phyloP scores from a whole-genome alignment of 2,329 filamentous ascomycete genomes.

The Tolypocladium paradoxum region DNA sequence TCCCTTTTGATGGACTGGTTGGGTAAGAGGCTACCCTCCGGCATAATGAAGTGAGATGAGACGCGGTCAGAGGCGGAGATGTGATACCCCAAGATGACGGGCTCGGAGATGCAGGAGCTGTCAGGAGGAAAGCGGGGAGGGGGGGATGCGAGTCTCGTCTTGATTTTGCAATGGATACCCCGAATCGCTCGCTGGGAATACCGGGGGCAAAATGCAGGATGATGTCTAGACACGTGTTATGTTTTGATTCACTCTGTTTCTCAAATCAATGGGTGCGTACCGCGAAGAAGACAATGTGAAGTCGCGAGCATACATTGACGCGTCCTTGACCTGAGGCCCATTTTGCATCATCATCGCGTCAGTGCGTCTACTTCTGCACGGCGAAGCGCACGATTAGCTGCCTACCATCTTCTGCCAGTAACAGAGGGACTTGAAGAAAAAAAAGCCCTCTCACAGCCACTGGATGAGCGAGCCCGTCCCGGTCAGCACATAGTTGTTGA shows the following conservation, averaged over 20 bases:
- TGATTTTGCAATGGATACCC: conserved; percentile 10
- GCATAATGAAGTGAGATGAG: not conserved
- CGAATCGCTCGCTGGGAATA: conserved; percentile 8
- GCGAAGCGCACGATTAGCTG: too few species aligned
- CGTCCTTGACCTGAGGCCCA: too few species aligned
- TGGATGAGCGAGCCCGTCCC: not conserved
- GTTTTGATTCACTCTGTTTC: not conserved
- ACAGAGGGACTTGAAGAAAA: too few species aligned
- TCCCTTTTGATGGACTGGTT: not conserved
- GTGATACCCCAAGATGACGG: not conserved
- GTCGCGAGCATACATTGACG: not conserved
- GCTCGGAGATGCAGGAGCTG: too few species aligned
- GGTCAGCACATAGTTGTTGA: not conserved
- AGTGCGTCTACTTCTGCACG: too few species aligned
- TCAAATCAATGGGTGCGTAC: not conserved
- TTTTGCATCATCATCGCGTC: too few species aligned
- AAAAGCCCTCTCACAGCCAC: not conserved
- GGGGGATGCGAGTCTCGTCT: not conserved
- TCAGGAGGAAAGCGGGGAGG: not conserved
- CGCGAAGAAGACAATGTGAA: not conserved
- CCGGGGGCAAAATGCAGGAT: not conserved
- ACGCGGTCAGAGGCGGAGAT: not conserved
- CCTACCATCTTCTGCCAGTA: too few species aligned
- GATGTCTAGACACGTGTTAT: not conserved
- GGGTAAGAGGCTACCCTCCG: not conserved